Evolutionary conservation across 1,284 basidiomycete genomes (phyloP).

Genomic region (Mycosarcoma mackinlayi): DNA sequence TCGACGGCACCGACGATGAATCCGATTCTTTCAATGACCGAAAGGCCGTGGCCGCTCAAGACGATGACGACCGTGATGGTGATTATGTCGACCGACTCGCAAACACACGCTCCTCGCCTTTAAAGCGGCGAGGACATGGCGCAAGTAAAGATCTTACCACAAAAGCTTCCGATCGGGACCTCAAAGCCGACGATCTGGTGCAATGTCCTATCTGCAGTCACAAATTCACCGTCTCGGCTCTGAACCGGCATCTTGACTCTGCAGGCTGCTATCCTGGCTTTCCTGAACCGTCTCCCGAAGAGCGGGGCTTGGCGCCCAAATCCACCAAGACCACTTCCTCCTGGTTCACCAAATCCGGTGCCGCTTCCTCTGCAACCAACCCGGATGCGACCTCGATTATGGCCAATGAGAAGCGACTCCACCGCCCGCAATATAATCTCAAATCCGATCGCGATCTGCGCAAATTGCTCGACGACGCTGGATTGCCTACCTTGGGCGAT

Average conservation of each 20-base stretch:
- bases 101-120: constrained; percentile 12
- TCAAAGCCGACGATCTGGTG: constrained; percentile 43
- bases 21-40: too few relatives aligned
- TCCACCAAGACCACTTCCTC: constrained; percentile 16
- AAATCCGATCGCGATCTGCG: constrained; percentile 55
- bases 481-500: constrained; percentile 46
- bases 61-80: constrained; percentile 15
- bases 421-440: constrained; percentile 59
- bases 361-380: constrained; percentile 10
- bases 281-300: constrained; percentile 35
- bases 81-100: constrained; percentile 13
- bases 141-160: background rate
- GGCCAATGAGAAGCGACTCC: constrained; percentile 47
- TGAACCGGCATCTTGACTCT: constrained; percentile 61
- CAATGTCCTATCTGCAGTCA: constrained; percentile 61
- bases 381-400: constrained; percentile 9
- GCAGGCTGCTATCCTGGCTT: constrained; percentile 46
- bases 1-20: constrained; percentile 11
- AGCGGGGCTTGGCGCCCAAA: constrained; percentile 38
- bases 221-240: constrained; percentile 50
- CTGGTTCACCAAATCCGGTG: constrained; percentile 29
- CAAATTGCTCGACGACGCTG: constrained; percentile 49
- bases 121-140: constrained; percentile 9
- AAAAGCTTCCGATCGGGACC: constrained; percentile 15
- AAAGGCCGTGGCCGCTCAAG: too few relatives aligned